Evolutionary conservation across 495 filamentous ascomycete species (phyloP).

Genomic region (Tuber aestivum): DNA sequence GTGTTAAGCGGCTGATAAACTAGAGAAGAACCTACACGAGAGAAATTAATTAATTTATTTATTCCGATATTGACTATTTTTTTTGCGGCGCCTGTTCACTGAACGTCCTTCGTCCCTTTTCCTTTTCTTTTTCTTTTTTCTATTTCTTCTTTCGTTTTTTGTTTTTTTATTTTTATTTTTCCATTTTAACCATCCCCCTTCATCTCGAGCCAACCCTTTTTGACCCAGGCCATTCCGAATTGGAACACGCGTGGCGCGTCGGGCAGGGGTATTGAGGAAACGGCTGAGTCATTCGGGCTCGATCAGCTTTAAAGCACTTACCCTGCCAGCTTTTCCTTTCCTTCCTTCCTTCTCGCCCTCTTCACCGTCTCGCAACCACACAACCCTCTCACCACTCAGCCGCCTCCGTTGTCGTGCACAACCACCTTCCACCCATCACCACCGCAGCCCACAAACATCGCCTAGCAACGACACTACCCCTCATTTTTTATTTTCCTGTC

Average conservation of each 20-base stretch:
- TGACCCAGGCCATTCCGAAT: conserved; percentile 35
- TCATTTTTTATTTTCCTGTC: conserved; percentile 39
- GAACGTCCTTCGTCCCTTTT: conserved; percentile 5
- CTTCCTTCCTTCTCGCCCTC: conserved; percentile 48
- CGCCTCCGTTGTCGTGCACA: conserved; percentile 42
- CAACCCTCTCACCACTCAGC: conserved; percentile 40
- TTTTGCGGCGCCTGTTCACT: conserved; percentile 8
- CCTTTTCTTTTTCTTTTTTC: conserved; percentile 23
- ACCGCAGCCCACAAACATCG: conserved; percentile 20
- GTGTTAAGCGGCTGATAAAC: conserved; percentile 35
- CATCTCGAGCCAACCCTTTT: conserved; percentile 18
- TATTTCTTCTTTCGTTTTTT: neutral
- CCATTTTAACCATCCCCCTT: neutral
- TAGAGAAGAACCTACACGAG: conserved; percentile 22
- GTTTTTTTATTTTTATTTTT: conserved; percentile 19
- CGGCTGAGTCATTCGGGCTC: conserved; percentile 35
- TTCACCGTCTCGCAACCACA: conserved; percentile 44
- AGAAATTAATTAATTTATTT: conserved; percentile 41
- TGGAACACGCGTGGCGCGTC: conserved; percentile 37
- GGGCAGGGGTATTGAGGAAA: conserved; percentile 23
- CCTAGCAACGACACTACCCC: conserved; percentile 30
- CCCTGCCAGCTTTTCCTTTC: conserved; percentile 42
- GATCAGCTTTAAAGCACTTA: conserved; percentile 39
- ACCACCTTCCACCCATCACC: conserved; percentile 39
- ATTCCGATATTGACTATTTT: conserved; percentile 27